Percentiles rank a stretch among this genome's conserved stretches.
Conservation (phyloP, 108 stramenopile species). For the Mayamaea pseudoterrestris region DNA sequence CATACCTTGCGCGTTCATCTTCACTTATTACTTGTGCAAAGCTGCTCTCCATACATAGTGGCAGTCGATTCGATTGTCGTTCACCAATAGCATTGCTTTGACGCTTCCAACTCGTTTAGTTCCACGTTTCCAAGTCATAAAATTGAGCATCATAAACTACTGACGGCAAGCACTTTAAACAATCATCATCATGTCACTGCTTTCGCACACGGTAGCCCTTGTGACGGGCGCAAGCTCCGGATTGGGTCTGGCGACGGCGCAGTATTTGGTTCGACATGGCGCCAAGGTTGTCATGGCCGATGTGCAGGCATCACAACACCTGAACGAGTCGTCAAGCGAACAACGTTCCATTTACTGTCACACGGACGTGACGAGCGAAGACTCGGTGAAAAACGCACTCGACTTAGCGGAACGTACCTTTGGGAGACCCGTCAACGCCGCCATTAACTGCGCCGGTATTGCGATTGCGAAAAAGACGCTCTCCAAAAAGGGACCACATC, state of each 20-base stretch:
- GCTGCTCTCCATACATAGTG: no score
- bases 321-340: no score
- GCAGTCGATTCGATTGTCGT: no score
- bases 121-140: no score
- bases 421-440: constrained; percentile 66
- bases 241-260: constrained; percentile 82
- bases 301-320: constrained; percentile 24
- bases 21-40: no score
- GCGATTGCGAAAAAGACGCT: constrained; percentile 64
- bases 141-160: no score
- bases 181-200: constrained; percentile 1
- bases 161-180: no score
- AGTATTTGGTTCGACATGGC: constrained; percentile 52
- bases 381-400: constrained; percentile 36
- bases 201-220: constrained; percentile 30
- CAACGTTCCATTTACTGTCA: no score
- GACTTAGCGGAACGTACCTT: constrained; percentile 49
- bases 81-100: no score
- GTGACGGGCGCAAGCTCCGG: constrained; percentile 88
- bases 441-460: constrained; percentile 92
- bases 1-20: no score
- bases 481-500: constrained; percentile 38
- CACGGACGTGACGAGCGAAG: constrained; percentile 55
- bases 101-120: no score
- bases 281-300: constrained; percentile 79